These are phyloP conservation scores for Cucumis melo DNA, from an alignment of 306 rosid genomes.

Conservation along the genomic window DNA sequence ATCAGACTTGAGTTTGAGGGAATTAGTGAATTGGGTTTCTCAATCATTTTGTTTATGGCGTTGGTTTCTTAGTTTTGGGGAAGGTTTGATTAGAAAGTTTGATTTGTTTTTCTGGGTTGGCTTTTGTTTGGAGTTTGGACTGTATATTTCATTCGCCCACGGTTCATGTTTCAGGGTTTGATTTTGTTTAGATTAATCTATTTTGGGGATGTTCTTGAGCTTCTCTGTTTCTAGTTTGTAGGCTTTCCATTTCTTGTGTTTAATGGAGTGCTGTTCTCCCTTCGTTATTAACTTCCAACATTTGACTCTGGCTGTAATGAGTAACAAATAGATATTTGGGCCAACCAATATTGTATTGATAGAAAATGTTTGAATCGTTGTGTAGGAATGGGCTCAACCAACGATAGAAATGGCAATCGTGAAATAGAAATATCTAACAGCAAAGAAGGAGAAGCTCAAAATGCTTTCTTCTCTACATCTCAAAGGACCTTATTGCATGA, in stretches of 20 bases:
- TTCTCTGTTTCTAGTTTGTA: neutral
- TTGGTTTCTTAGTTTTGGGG: neutral
- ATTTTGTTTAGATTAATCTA: slow-evolving; percentile 3
- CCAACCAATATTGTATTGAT: slow-evolving; percentile 9
- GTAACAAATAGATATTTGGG: neutral
- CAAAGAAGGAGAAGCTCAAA: slow-evolving; percentile 22
- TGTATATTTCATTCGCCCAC: neutral
- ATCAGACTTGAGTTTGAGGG: neutral
- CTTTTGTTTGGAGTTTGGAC: neutral
- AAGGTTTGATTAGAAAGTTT: neutral
- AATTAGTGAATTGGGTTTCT: neutral
- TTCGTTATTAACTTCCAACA: neutral
- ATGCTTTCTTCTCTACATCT: slow-evolving; percentile 28
- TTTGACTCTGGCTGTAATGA: neutral
- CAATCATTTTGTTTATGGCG: neutral
- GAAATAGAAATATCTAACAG: slow-evolving; percentile 40
- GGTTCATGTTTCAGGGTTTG: neutral
- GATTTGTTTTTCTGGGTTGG: neutral
- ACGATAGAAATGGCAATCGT: slow-evolving; percentile 28
- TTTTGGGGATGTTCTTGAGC: neutral
- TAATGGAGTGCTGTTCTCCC: neutral
- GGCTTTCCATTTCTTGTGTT: neutral
- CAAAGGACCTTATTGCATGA: slow-evolving; percentile 19
- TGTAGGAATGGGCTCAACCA: slow-evolving; percentile 37
- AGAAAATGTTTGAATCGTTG: neutral